Evolutionary conservation across 345 rosid species (phyloP).

Genomic region (Psidium friedrichsthalianum): DNA sequence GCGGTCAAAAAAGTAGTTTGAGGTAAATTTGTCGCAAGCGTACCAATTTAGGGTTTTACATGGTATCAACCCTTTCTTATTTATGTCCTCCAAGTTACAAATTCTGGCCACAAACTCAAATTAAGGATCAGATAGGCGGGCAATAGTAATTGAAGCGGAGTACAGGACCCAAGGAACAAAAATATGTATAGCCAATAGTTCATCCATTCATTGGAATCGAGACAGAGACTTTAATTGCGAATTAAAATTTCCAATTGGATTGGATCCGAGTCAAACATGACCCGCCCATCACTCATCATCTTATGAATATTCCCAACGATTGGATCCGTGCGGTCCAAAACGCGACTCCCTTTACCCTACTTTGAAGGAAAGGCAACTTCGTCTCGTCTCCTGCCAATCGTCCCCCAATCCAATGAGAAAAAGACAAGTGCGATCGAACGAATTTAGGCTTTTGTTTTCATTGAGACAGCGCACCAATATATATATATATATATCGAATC

Average conservation of each 20-base stretch:
- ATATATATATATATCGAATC: too few relatives aligned
- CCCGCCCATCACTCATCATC: neutral
- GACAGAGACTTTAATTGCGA: too few relatives aligned
- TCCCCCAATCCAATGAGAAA: neutral
- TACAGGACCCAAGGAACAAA: too few relatives aligned
- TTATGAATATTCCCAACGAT: neutral
- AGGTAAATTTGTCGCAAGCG: too few relatives aligned
- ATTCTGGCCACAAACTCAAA: neutral
- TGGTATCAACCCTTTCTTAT: too few relatives aligned
- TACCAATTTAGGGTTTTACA: too few relatives aligned
- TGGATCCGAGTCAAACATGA: neutral
- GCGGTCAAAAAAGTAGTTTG: too few relatives aligned
- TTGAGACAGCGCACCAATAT: neutral
- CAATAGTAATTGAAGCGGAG: neutral
- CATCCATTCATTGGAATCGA: neutral
- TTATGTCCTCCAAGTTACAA: too few relatives aligned
- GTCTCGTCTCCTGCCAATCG: neutral
- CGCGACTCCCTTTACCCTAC: too few relatives aligned
- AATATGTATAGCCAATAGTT: too few relatives aligned
- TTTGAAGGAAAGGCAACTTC: neutral
- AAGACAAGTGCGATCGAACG: neutral
- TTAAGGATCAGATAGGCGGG: accelerated
- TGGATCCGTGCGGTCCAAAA: neutral
- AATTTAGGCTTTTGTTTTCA: neutral
- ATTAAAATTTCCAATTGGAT: too few relatives aligned